Percentiles rank a stretch among this genome's conserved stretches.
These are phyloP conservation scores for Stevia rebaudiana DNA, from an alignment of 140 eudicot species.

Conservation along the genomic window DNA sequence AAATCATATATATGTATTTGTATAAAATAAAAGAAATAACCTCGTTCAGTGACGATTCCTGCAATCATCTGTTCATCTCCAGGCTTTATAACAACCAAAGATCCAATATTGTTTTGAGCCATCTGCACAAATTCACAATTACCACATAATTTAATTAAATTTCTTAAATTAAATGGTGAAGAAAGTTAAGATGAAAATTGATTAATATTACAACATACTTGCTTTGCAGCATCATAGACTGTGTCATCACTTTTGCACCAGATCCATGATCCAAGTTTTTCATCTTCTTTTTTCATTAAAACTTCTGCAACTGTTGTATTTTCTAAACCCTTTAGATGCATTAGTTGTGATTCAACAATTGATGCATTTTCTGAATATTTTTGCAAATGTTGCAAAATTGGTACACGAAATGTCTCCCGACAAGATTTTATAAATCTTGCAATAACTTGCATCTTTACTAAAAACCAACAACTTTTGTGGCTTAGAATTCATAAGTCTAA, in stretches of 20 bases:
- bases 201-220: conserved; percentile 33
- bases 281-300: conserved; percentile 65
- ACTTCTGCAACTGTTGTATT: conserved; percentile 65
- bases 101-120: conserved; percentile 77
- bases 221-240: conserved; percentile 74
- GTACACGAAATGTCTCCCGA: conserved; percentile 38
- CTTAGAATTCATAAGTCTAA: not conserved
- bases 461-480: conserved; percentile 1
- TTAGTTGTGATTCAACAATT: conserved; percentile 10
- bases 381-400: conserved; percentile 25
- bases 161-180: not conserved
- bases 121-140: conserved; percentile 53
- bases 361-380: conserved; percentile 29
- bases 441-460: conserved; percentile 53
- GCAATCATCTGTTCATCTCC: conserved; percentile 72
- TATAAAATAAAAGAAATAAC: conserved; percentile 24
- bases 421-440: conserved; percentile 44
- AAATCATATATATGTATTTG: not conserved
- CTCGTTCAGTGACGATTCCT: conserved; percentile 86
- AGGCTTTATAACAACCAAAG: conserved; percentile 86
- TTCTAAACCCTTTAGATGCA: conserved; percentile 62
- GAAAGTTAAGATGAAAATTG: not conserved
- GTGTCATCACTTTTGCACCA: conserved; percentile 81
- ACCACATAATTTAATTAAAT: not conserved
- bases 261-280: conserved; percentile 66